Percentiles rank a stretch among this genome's conserved stretches.
Conservation (phyloP, 306 rosid species). For the Vigna angularis region DNA sequence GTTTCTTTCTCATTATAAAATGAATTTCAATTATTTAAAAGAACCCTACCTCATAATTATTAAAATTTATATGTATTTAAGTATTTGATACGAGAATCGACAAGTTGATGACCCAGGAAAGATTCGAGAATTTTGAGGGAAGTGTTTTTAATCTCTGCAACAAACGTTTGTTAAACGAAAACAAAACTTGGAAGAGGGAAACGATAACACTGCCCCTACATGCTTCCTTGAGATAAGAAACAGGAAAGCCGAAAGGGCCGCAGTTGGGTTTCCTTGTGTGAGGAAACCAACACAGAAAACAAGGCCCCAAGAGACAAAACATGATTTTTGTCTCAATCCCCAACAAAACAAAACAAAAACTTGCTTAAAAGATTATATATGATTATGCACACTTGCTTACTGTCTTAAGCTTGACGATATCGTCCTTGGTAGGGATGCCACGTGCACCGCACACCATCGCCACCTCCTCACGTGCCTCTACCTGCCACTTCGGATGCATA, state of each 20-base stretch:
- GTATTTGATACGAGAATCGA: background rate
- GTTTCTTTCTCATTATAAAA: too few species aligned
- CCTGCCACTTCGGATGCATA: constrained; percentile 89
- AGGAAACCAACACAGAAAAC: constrained; percentile 17
- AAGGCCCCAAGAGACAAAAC: constrained; percentile 10
- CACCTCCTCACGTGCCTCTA: constrained; percentile 83
- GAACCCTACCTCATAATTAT: too few species aligned
- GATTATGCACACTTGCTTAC: constrained; percentile 43
- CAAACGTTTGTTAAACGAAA: background rate
- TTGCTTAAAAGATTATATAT: background rate
- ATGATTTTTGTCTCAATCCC: constrained; percentile 5
- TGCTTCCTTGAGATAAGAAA: constrained; percentile 12
- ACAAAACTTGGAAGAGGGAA: background rate
- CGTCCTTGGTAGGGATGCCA: constrained; percentile 70
- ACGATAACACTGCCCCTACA: constrained; percentile 4
- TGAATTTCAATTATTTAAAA: too few species aligned
- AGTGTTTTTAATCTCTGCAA: too few species aligned
- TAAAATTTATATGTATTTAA: too few species aligned
- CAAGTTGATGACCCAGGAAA: background rate
- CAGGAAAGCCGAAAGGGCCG: background rate
- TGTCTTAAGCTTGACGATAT: constrained; percentile 74
- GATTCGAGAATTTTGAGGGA: background rate
- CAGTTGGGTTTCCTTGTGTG: background rate
- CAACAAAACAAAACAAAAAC: background rate
- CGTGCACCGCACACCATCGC: constrained; percentile 77